Conservation (phyloP, 768 basidiomycete species). For the Cystobasidiopsis lactophilus region DNA sequence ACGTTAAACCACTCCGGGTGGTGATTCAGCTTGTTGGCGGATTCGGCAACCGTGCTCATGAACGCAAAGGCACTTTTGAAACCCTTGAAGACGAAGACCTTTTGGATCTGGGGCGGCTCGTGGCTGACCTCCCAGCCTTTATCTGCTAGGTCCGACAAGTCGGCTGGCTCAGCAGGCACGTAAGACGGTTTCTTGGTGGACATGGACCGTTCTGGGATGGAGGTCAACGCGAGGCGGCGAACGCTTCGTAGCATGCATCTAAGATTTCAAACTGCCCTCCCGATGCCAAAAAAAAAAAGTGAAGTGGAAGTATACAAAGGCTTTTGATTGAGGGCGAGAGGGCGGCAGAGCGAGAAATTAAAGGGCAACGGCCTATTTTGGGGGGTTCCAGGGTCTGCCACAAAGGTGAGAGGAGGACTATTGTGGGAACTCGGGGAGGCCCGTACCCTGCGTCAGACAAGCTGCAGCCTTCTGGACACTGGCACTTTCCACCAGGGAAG, state of each 20-base stretch:
- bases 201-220: not conserved
- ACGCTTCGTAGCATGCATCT: not conserved
- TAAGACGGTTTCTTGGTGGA: not conserved
- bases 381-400: conserved; percentile 7
- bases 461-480: conserved; percentile 58
- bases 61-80: not conserved
- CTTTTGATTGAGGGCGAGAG: not conserved
- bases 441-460: conserved; percentile 54
- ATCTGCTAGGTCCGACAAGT: not conserved
- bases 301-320: not conserved
- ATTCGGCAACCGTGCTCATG: no score
- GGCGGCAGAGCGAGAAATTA: not conserved
- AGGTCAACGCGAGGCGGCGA: not conserved
- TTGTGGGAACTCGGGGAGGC: not conserved
- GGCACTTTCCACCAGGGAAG: conserved; percentile 54
- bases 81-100: not conserved
- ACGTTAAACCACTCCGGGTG: not conserved
- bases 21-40: not conserved
- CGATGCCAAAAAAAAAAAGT: not conserved
- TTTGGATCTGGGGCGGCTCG: not conserved
- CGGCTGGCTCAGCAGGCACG: not conserved
- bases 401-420: not conserved
- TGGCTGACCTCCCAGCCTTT: not conserved
- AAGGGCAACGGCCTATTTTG: no score
- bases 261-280: not conserved